Conservation (phyloP, 2,329 filamentous ascomycete species). For the Aschersonia sp. region DNA sequence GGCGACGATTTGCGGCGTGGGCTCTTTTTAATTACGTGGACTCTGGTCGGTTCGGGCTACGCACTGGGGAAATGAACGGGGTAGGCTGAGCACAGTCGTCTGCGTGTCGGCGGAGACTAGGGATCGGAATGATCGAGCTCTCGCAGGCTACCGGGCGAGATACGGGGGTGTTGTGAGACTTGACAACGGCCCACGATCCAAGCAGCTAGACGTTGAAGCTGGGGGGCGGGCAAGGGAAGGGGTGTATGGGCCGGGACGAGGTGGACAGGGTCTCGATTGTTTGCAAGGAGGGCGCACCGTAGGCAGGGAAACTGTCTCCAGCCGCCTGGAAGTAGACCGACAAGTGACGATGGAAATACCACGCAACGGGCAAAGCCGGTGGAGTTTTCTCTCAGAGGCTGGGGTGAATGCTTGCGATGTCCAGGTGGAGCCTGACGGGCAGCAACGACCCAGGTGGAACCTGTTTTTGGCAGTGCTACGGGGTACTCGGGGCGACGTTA, state of each 20-base stretch:
- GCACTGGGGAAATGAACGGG: background rate
- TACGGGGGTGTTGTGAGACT: background rate
- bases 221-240: too few species aligned
- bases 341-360: constrained; percentile 2
- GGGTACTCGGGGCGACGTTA: constrained; percentile 1
- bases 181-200: background rate
- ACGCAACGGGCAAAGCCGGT: background rate
- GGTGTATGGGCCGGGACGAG: background rate
- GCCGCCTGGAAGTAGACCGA: background rate
- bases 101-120: constrained; percentile 1
- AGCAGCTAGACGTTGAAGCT: background rate
- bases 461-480: constrained; percentile 3
- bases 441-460: constrained; percentile 2
- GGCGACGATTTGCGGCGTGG: constrained; percentile 14
- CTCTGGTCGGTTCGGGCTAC: background rate
- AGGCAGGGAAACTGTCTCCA: background rate
- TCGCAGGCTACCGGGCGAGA: background rate
- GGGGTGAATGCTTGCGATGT: constrained; percentile 4
- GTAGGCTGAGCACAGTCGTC: background rate
- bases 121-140: background rate
- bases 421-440: constrained; percentile 4
- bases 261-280: background rate
- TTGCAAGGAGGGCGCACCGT: background rate
- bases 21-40: constrained; percentile 16
- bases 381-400: constrained; percentile 4